Conservation (phyloP, 1,139 yeast genomes). For the Geotrichum histeridarum region DNA sequence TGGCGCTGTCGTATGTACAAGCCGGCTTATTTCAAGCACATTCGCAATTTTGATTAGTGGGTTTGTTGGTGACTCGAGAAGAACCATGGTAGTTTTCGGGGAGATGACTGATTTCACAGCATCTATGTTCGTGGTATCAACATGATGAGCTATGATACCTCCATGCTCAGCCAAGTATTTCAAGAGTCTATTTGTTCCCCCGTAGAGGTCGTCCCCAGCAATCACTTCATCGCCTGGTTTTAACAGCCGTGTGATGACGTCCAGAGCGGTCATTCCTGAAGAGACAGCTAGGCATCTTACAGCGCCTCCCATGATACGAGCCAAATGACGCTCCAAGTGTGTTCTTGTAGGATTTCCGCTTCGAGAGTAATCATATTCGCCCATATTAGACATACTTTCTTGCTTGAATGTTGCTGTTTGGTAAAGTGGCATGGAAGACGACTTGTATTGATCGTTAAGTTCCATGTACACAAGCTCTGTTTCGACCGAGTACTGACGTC, state of each 20-base stretch:
- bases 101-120: constrained; percentile 43
- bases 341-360: constrained; percentile 92
- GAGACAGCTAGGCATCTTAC: constrained; percentile 72
- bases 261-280: constrained; percentile 89
- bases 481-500: constrained; percentile 43
- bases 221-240: constrained; percentile 77
- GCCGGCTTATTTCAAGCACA: constrained; percentile 56
- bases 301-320: constrained; percentile 65
- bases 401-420: constrained; percentile 93
- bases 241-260: constrained; percentile 69
- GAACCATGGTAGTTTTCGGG: constrained; percentile 63
- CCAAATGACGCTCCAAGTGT: constrained; percentile 67
- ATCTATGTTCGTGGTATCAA: constrained; percentile 72
- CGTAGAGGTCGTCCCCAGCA: constrained; percentile 91
- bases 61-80: constrained; percentile 86
- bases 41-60: constrained; percentile 86
- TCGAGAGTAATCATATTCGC: constrained; percentile 84
- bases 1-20: constrained; percentile 65
- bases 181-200: constrained; percentile 83
- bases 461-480: constrained; percentile 70
- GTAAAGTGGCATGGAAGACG: constrained; percentile 84
- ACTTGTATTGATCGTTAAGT: constrained; percentile 66
- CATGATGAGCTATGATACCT: constrained; percentile 63
- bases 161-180: constrained; percentile 64
- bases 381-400: constrained; percentile 66